Evolutionary conservation across 2,329 filamentous ascomycete genomes (phyloP).

Genomic region (Diaporthe citri): DNA sequence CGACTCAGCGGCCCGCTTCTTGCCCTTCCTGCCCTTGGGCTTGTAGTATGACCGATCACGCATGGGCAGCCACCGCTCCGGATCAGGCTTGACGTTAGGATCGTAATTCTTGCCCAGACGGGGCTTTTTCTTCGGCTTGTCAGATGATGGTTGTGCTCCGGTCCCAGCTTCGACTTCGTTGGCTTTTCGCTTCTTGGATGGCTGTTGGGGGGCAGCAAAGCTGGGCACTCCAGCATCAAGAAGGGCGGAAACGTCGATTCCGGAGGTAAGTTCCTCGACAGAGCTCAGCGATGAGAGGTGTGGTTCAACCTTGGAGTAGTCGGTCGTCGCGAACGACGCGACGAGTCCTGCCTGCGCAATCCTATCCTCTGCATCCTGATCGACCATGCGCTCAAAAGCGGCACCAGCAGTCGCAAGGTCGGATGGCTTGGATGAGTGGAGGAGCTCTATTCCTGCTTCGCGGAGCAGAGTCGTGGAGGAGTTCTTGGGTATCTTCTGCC

Average conservation of each 20-base stretch:
- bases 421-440: constrained; percentile 77
- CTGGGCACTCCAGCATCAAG: constrained; percentile 75
- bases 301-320: constrained; percentile 67
- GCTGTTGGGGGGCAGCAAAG: constrained; percentile 57
- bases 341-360: constrained; percentile 86
- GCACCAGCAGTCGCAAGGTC: constrained; percentile 79
- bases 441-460: constrained; percentile 85
- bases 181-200: constrained; percentile 42
- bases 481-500: constrained; percentile 63
- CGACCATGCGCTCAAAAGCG: constrained; percentile 81
- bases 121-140: constrained; percentile 57
- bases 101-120: constrained; percentile 80
- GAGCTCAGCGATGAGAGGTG: constrained; percentile 71
- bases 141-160: constrained; percentile 42
- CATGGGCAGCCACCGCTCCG: constrained; percentile 93
- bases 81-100: constrained; percentile 83
- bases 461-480: constrained; percentile 70
- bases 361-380: constrained; percentile 74
- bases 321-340: constrained; percentile 78
- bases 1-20: constrained; percentile 81
- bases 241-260: constrained; percentile 72
- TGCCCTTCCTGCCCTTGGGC: constrained; percentile 92
- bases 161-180: background rate
- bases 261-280: constrained; percentile 71
- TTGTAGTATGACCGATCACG: constrained; percentile 89